A percentile compares a stretch with the other conserved stretches of the same genome.
These are phyloP conservation scores for Arthrobotrys sinensis DNA, from an alignment of 2,329 filamentous ascomycete species.

Conservation along the genomic window DNA sequence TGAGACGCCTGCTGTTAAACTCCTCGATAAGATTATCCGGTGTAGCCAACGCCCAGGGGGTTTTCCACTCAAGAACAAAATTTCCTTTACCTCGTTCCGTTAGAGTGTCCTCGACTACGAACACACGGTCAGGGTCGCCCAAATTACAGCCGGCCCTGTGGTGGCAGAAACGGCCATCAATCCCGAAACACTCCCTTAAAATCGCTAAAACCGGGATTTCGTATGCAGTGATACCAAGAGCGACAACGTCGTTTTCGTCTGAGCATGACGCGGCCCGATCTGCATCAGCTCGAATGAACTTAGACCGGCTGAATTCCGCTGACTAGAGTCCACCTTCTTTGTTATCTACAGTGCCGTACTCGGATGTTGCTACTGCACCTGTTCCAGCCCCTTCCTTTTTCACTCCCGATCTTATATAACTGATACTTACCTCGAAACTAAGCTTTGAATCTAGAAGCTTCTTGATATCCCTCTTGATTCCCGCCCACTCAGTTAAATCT, in stretches of 20 bases:
- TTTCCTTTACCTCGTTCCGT: not conserved
- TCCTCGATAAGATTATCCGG: conserved; percentile 2
- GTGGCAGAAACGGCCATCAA: not conserved
- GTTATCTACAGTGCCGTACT: not conserved
- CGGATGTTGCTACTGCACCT: not conserved
- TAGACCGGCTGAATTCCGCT: not conserved
- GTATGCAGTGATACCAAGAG: not conserved
- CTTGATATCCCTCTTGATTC: conserved; percentile 31
- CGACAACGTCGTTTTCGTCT: not conserved
- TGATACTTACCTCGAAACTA: conserved; percentile 18
- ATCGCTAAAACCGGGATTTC: conserved; percentile 4
- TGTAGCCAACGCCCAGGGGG: conserved; percentile 17
- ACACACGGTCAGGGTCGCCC: conserved; percentile 33
- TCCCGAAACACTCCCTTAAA: conserved; percentile 24
- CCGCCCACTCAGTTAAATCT: conserved; percentile 25
- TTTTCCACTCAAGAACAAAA: conserved; percentile 28
- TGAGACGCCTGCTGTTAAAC: conserved; percentile 10
- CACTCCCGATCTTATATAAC: not conserved
- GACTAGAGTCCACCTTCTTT: not conserved
- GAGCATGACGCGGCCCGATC: not conserved
- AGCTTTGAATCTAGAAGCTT: conserved; percentile 18
- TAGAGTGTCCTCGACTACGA: not conserved
- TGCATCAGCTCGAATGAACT: not conserved
- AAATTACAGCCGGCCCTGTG: not conserved
- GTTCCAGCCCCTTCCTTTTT: not conserved